phyloP scores from a whole-genome alignment of 257 asterid genomes.

The Scutellaria galericulata region DNA sequence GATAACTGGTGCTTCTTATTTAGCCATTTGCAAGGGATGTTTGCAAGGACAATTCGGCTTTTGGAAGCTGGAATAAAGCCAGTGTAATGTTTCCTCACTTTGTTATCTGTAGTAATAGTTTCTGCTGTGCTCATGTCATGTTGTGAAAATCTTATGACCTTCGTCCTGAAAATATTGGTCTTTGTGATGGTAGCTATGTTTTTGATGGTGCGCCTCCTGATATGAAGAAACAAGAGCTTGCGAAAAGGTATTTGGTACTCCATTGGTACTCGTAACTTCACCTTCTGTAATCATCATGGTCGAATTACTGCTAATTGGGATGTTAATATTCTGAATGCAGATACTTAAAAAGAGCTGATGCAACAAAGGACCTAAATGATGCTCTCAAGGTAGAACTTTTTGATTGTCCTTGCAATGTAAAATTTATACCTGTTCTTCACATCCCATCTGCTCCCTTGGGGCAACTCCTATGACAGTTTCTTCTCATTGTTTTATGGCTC shows the following conservation, averaged over 20 bases:
- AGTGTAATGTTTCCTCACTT: slow-evolving; percentile 55
- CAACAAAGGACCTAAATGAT: slow-evolving; percentile 70
- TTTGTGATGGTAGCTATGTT: slow-evolving; percentile 64
- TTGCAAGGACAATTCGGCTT: slow-evolving; percentile 90
- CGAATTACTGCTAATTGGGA: slow-evolving; percentile 24
- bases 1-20: slow-evolving; percentile 2
- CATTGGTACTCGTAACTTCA: slow-evolving; percentile 22
- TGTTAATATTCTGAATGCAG: slow-evolving; percentile 50
- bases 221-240: slow-evolving; percentile 91
- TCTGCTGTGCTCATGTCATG: slow-evolving; percentile 20
- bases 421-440: background rate
- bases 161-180: slow-evolving; percentile 20
- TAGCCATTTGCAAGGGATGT: slow-evolving; percentile 97
- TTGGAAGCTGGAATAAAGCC: slow-evolving; percentile 99
- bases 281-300: background rate
- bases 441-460: background rate
- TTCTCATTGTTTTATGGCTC: slow-evolving; percentile 12
- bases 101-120: slow-evolving; percentile 5
- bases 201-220: slow-evolving; percentile 95
- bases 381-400: slow-evolving; percentile 71
- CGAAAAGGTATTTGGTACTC: slow-evolving; percentile 68
- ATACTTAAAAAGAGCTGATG: slow-evolving; percentile 76
- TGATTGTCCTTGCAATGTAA: slow-evolving; percentile 17
- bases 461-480: background rate
- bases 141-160: slow-evolving; percentile 15